Evolutionary conservation across 371 early-diverging fungal genomes (phyloP).

Genomic region (Gilbertella persicaria): DNA sequence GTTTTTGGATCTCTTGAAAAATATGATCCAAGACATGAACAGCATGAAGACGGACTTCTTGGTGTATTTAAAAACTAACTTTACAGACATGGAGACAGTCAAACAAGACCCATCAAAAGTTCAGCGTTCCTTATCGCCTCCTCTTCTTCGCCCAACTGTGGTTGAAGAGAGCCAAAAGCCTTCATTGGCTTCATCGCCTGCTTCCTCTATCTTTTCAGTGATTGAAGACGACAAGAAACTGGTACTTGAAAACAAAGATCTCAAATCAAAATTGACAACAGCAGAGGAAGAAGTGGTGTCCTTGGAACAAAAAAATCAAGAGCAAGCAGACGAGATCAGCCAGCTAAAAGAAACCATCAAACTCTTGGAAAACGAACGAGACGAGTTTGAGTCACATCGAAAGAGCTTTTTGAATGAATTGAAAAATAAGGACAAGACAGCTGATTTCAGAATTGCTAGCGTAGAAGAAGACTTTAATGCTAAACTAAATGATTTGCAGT

Average conservation of each 20-base stretch:
- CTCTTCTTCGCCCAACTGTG: too few relatives aligned
- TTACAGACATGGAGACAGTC: constrained; percentile 14
- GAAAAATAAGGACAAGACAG: constrained; percentile 47
- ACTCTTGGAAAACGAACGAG: constrained; percentile 25
- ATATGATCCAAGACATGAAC: constrained; percentile 59
- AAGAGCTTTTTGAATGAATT: constrained; percentile 46
- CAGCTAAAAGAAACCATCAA: constrained; percentile 7
- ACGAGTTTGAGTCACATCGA: constrained; percentile 40
- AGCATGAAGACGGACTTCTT: constrained; percentile 61
- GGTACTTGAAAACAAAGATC: constrained; percentile 1
- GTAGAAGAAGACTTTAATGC: constrained; percentile 44
- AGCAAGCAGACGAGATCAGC: constrained; percentile 6
- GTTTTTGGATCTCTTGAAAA: constrained; percentile 31
- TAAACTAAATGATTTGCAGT: constrained; percentile 32
- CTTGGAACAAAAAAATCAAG: constrained; percentile 6
- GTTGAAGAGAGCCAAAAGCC: too few relatives aligned
- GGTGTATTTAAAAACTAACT: constrained; percentile 43
- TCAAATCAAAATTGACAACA: constrained; percentile 1
- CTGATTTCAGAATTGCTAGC: constrained; percentile 46
- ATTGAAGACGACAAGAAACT: constrained; percentile 7
- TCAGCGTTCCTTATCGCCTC: too few relatives aligned
- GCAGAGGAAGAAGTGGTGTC: constrained; percentile 4
- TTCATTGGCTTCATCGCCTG: neutral
- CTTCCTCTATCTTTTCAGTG: constrained; percentile 10
- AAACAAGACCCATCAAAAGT: neutral